These are phyloP conservation scores for Hymenoscyphus occultus DNA, from an alignment of 2,329 filamentous ascomycete species.

Conservation along the genomic window DNA sequence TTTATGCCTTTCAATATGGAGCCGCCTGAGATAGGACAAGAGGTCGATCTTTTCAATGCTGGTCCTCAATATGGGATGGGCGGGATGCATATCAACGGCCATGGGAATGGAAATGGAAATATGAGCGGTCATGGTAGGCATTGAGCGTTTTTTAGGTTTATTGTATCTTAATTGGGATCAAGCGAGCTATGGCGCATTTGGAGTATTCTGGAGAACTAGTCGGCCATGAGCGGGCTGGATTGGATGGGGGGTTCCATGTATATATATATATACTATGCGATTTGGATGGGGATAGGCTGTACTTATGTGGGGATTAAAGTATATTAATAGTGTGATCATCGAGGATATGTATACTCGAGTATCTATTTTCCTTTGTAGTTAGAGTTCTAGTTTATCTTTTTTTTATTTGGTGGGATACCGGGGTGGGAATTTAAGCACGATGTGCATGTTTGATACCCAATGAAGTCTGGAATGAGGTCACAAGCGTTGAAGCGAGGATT, in stretches of 20 bases:
- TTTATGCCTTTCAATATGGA: conserved; percentile 93
- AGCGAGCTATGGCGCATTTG: conserved; percentile 12
- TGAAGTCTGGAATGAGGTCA: no score
- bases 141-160: conserved; percentile 3
- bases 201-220: neutral
- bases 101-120: conserved; percentile 13
- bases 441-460: no score
- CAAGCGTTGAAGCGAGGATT: no score
- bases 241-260: neutral
- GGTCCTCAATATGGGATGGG: conserved; percentile 24
- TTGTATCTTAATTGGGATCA: neutral
- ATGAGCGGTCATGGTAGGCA: conserved; percentile 37
- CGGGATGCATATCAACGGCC: conserved; percentile 27
- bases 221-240: no score
- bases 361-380: no score
- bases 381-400: no score
- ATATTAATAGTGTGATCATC: no score
- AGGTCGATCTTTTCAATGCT: conserved; percentile 36
- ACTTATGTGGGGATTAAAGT: neutral
- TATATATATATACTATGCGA: neutral
- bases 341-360: no score
- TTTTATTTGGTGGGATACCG: no score
- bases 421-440: no score
- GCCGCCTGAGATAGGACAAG: conserved; percentile 60
- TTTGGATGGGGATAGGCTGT: neutral